These are phyloP conservation scores for Plectosphaerella cucumerina DNA, from an alignment of 2,329 filamentous ascomycete genomes.

Conservation along the genomic window DNA sequence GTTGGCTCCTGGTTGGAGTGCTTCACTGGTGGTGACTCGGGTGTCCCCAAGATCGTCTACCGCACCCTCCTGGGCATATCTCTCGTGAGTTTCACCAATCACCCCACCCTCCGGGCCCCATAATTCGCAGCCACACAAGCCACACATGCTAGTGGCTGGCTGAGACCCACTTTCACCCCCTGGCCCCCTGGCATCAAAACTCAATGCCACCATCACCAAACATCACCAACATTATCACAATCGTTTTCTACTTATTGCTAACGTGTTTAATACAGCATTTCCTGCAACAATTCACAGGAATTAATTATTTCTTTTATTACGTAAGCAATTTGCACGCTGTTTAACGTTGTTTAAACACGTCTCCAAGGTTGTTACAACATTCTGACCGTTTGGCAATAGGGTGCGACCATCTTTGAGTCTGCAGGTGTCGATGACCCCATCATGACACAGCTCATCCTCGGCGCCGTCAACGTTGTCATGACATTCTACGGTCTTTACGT, in stretches of 20 bases:
- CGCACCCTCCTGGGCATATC: conserved; percentile 59
- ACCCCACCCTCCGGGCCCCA: too few relatives aligned
- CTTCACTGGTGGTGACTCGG: conserved; percentile 47
- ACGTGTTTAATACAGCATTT: conserved; percentile 37
- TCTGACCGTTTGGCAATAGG: conserved; percentile 14
- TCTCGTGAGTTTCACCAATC: conserved; percentile 26
- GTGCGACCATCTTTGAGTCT: conserved; percentile 62
- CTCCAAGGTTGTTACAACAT: too few relatives aligned
- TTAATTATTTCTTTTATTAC: conserved; percentile 63
- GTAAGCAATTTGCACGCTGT: too few relatives aligned
- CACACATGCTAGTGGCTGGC: too few relatives aligned
- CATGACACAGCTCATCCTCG: conserved; percentile 63
- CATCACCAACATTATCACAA: too few relatives aligned
- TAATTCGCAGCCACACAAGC: too few relatives aligned
- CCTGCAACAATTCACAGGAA: conserved; percentile 64
- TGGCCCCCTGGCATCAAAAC: too few relatives aligned
- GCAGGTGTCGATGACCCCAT: conserved; percentile 64
- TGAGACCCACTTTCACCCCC: too few relatives aligned
- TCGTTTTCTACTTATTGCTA: background rate
- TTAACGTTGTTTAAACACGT: too few relatives aligned
- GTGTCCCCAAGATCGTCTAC: conserved; percentile 55
- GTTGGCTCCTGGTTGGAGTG: conserved; percentile 54
- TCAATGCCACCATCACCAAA: too few relatives aligned
- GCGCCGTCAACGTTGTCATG: conserved; percentile 62
- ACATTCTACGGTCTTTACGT: conserved; percentile 66